Percentiles rank a stretch among this genome's conserved stretches.
phyloP scores from a whole-genome alignment of 768 basidiomycete species.

The Sporobolomyces phaffii region DNA sequence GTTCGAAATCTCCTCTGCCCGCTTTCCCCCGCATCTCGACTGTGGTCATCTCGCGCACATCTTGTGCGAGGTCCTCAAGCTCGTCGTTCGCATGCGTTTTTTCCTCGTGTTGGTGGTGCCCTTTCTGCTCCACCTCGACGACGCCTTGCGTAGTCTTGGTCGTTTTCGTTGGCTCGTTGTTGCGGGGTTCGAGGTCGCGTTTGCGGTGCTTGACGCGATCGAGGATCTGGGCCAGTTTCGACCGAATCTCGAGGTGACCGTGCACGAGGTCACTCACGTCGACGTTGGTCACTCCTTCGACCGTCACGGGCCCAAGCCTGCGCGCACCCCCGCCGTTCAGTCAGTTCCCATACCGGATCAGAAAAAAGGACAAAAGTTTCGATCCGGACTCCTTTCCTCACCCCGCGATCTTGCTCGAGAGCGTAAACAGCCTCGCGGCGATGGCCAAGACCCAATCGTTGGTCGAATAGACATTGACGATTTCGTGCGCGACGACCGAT shows the following conservation, averaged over 20 bases:
- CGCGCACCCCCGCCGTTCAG: no score
- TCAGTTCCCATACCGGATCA: no score
- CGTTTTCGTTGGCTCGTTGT: no score
- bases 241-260: constrained; percentile 20
- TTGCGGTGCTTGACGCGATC: constrained; percentile 1
- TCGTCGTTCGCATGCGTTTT: no score
- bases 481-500: constrained; percentile 45
- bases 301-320: constrained; percentile 16
- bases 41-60: background rate
- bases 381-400: no score
- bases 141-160: no score
- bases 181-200: background rate
- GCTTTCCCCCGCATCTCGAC: background rate
- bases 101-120: background rate
- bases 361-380: no score
- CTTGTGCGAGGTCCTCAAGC: background rate
- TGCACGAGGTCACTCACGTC: constrained; percentile 6
- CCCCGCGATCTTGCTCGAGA: constrained; percentile 33
- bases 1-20: background rate
- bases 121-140: no score
- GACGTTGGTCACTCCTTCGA: constrained; percentile 28
- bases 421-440: constrained; percentile 37
- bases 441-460: constrained; percentile 44
- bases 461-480: constrained; percentile 48
- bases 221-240: constrained; percentile 10